Percentiles rank a stretch among this genome's conserved stretches.
These are phyloP conservation scores for Kickxella alabastrina DNA, from an alignment of 192 early-diverging fungal species.

Conservation along the genomic window DNA sequence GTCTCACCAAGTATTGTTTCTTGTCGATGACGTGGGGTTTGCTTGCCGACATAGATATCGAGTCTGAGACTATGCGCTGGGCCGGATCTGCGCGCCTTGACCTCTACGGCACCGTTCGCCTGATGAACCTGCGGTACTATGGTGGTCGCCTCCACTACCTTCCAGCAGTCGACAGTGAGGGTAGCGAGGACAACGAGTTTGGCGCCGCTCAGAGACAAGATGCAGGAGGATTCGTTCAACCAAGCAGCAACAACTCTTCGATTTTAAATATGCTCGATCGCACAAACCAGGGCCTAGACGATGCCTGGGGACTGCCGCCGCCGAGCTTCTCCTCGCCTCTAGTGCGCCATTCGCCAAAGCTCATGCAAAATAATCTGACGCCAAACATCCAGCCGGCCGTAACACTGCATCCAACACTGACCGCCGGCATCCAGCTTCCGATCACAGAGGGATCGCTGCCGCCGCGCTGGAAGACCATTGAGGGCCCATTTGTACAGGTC, in stretches of 20 bases:
- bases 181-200: background rate
- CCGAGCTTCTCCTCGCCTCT: conserved; percentile 47
- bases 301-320: conserved; percentile 43
- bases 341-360: conserved; percentile 39
- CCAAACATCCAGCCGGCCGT: conserved; percentile 39
- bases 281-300: conserved; percentile 38
- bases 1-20: conserved; percentile 52
- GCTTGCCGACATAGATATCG: conserved; percentile 59
- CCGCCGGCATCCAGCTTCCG: conserved; percentile 41
- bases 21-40: conserved; percentile 58
- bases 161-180: conserved; percentile 31
- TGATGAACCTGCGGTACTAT: conserved; percentile 59
- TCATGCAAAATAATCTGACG: conserved; percentile 3
- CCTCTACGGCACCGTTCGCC: conserved; percentile 51
- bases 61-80: conserved; percentile 58
- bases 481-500: conserved; percentile 53
- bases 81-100: conserved; percentile 47
- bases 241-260: conserved; percentile 11
- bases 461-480: conserved; percentile 52
- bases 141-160: conserved; percentile 57
- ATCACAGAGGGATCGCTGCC: conserved; percentile 29
- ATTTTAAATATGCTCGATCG: conserved; percentile 22
- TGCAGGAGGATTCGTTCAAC: conserved; percentile 1
- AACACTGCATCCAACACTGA: conserved; percentile 42
- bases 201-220: background rate